A percentile compares a stretch with the other conserved stretches of the same genome.
These are phyloP conservation scores for Neurospora sp. DNA, from an alignment of 495 filamentous ascomycete genomes.

Conservation along the genomic window DNA sequence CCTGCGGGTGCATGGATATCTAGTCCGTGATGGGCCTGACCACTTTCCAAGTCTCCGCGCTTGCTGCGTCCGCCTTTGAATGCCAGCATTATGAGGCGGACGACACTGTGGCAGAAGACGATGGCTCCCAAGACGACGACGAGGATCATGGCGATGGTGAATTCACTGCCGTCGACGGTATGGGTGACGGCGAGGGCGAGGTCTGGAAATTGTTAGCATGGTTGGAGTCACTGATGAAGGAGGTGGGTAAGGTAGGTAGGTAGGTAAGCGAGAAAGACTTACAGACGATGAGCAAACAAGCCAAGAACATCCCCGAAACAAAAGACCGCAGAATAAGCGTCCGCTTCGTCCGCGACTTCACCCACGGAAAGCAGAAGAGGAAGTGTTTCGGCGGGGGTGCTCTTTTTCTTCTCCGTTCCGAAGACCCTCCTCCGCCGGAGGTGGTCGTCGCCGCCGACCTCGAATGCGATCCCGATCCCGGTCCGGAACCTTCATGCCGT, in stretches of 20 bases:
- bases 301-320: constrained; percentile 44
- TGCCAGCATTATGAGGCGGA: constrained; percentile 58
- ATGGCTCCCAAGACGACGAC: constrained; percentile 62
- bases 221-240: not conserved
- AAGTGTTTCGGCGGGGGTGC: constrained; percentile 28
- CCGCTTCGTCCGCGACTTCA: constrained; percentile 42
- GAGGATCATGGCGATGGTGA: constrained; percentile 67
- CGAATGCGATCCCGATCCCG: not conserved
- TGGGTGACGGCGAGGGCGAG: constrained; percentile 56
- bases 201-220: constrained; percentile 35
- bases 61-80: constrained; percentile 25
- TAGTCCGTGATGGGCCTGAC: not conserved
- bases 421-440: not conserved
- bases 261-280: constrained; percentile 15
- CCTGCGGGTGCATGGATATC: constrained; percentile 12
- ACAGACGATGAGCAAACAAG: constrained; percentile 50
- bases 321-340: constrained; percentile 49
- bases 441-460: not conserved
- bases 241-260: too few species aligned
- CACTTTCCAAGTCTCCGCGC: constrained; percentile 8
- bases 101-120: constrained; percentile 68
- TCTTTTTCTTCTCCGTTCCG: not conserved
- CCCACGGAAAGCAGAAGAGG: constrained; percentile 41
- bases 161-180: constrained; percentile 45
- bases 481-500: not conserved